Base-by-base conservation (phyloP, 2,329 filamentous ascomycete species). In the Cadophora sp. region DNA sequence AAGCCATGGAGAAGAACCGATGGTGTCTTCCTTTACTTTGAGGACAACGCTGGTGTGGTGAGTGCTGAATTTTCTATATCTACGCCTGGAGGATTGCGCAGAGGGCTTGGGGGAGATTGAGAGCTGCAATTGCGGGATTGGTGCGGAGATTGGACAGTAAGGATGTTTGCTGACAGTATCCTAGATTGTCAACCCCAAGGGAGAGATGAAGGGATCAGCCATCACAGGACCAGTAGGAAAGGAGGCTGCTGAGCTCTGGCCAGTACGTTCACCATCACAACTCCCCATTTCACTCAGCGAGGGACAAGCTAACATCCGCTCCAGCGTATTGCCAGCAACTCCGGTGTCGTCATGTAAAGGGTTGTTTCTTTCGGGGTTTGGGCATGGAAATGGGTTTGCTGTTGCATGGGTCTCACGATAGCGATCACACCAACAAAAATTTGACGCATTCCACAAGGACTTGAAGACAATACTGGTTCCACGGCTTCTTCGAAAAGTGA, bases 171-270 rank as follows among this genome's bases (percentile, higher is more conserved):
- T 85, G 75, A 85, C 77, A 24, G 18, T 20, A 51, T 47, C 61
- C 56, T 80, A 96, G 92, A 99, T 99, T 80, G 96, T 99, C 88
- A 99, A 99, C 89, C 94, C 95, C 84, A 99, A 99, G 92, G 96
- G 96, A 86, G 96, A 99, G 88, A 99, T 99, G 96, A 99, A 99
- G 92, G 96, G 96, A 81, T 97, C 94, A 75, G 96, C 96, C 83
- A 99, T 99, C 83, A 99, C 96, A 78, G 96, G 96, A 78, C 96
- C 96, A 78, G 95, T 99, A 81, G 96, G 95, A 84, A 99, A 99
- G 91, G 96, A 99, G 87, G 96, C 96, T 82, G 96, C 96, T 83
- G 96, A 99, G 87, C 89, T 99, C 80, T 99, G 96, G 96, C 96
- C 96, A 82, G 93, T 95, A 88, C 85, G 91, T 88, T 71, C 3